These are phyloP conservation scores for Vicia sativa DNA, from an alignment of 306 rosid genomes.

Conservation along the genomic window DNA sequence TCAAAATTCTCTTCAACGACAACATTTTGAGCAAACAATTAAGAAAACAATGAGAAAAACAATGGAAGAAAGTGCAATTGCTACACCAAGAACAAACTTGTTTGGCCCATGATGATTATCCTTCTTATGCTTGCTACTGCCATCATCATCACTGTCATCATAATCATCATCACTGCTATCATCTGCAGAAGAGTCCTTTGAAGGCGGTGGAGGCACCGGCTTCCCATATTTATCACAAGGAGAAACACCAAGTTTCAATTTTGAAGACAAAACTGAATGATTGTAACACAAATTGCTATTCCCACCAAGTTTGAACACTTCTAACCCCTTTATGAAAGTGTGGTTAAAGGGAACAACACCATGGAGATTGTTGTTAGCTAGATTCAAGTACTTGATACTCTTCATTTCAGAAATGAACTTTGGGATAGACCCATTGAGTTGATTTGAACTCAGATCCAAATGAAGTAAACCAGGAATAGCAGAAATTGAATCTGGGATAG, in stretches of 20 bases:
- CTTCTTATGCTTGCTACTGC: conserved; percentile 42
- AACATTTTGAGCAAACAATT: conserved; percentile 72
- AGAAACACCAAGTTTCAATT: conserved; percentile 89
- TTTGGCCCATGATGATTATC: conserved; percentile 80
- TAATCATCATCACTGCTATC: conserved; percentile 57
- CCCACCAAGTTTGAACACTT: conserved; percentile 62
- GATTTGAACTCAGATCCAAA: conserved; percentile 91
- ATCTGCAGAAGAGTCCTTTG: conserved; percentile 61
- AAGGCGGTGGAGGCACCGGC: conserved; percentile 78
- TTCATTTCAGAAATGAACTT: conserved; percentile 74
- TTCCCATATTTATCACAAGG: conserved; percentile 84
- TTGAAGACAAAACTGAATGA: conserved; percentile 68
- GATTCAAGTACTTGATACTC: conserved; percentile 72
- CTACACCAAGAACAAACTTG: conserved; percentile 93
- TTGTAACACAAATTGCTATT: conserved; percentile 79
- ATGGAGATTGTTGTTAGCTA: conserved; percentile 69
- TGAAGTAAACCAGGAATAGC: conserved; percentile 66
- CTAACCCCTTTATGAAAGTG: conserved; percentile 55
- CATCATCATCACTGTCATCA: conserved; percentile 45
- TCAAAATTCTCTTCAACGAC: conserved; percentile 56
- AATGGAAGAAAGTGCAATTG: conserved; percentile 89
- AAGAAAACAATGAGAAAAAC: conserved; percentile 84
- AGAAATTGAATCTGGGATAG: conserved; percentile 73
- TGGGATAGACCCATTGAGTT: conserved; percentile 84
- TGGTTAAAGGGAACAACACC: conserved; percentile 81